These are phyloP conservation scores for Ammopiptanthus mongolicus DNA, from an alignment of 306 rosid genomes.

Conservation along the genomic window DNA sequence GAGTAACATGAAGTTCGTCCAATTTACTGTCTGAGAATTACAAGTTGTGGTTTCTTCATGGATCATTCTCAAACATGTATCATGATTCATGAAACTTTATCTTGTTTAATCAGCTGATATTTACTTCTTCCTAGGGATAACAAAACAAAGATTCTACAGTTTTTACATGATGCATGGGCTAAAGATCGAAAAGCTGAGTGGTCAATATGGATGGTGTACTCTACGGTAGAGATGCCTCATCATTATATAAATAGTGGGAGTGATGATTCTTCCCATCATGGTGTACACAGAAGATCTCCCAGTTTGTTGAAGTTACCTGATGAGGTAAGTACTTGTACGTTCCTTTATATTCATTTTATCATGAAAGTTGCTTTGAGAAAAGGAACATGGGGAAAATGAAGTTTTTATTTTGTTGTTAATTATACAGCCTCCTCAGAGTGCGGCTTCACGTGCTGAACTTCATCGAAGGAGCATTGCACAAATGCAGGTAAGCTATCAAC, in stretches of 20 bases:
- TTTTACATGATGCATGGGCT: constrained; percentile 64
- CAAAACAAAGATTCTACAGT: constrained; percentile 58
- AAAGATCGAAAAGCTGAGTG: constrained; percentile 84
- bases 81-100: constrained; percentile 3
- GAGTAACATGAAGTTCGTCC: constrained; percentile 2
- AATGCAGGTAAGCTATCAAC: constrained; percentile 62
- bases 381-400: neutral
- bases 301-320: constrained; percentile 65
- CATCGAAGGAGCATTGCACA: constrained; percentile 84
- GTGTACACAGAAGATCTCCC: constrained; percentile 54
- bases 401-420: constrained; percentile 8
- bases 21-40: neutral
- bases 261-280: constrained; percentile 50
- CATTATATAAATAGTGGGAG: constrained; percentile 53
- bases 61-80: neutral
- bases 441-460: constrained; percentile 76
- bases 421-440: constrained; percentile 71
- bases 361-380: constrained; percentile 11
- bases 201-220: constrained; percentile 96
- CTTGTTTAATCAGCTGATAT: constrained; percentile 24
- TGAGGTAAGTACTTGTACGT: constrained; percentile 57
- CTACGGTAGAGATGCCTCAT: constrained; percentile 96
- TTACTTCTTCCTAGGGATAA: constrained; percentile 52
- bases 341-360: neutral
- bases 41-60: neutral